Evolutionary conservation across 345 rosid genomes (phyloP).

Genomic region (Salix exigua): DNA sequence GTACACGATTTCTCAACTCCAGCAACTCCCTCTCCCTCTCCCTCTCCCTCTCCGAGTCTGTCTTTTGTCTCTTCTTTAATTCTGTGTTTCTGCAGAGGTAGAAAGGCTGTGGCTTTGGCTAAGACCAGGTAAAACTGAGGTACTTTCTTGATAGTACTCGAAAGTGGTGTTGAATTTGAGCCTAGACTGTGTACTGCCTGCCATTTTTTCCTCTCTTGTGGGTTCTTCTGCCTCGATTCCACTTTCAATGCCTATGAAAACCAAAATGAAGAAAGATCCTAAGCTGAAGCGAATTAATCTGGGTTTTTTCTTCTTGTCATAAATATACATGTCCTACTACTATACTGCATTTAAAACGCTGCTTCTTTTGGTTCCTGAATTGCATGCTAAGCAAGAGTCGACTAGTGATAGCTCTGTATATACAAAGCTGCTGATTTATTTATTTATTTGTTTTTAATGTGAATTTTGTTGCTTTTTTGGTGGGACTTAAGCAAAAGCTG

Average conservation of each 20-base stretch:
- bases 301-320: slow-evolving; percentile 7
- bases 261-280: slow-evolving; percentile 2
- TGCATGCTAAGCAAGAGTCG: not conserved
- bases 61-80: not conserved
- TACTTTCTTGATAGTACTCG: not conserved
- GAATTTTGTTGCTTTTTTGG: slow-evolving; percentile 1
- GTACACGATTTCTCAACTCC: not conserved
- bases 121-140: not conserved
- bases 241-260: not conserved
- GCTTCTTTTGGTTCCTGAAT: not conserved
- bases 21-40: not conserved
- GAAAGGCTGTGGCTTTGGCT: not conserved
- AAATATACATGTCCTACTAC: not conserved
- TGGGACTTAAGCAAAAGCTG: slow-evolving; percentile 1
- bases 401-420: not conserved
- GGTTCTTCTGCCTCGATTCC: not conserved
- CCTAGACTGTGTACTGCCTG: not conserved
- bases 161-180: not conserved
- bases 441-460: not conserved
- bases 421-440: not conserved
- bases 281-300: not conserved
- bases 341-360: not conserved
- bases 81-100: slow-evolving; percentile 10
- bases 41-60: not conserved
- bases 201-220: not conserved